Evolutionary conservation across 176 grass and related monocot species (phyloP), one percentile per base, ranked within the genome.

Genomic region (Oryza coarctata): DNA sequence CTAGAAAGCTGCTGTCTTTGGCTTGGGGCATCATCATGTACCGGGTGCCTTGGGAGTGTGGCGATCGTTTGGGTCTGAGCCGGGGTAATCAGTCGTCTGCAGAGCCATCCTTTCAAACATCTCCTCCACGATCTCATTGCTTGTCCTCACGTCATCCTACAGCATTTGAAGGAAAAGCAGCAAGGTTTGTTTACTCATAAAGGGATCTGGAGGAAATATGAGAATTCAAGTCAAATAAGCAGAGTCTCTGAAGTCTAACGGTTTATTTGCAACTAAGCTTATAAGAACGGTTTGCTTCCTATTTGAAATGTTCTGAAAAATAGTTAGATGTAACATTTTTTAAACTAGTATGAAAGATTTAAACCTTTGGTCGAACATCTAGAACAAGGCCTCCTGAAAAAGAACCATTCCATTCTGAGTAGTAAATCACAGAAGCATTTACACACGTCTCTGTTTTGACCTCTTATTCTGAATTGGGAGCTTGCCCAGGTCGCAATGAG

Each of bases 1-100:
- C 13, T 55, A 22, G 18, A n/a, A 39, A 28, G 43, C 6, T 43
- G 27, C 14, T 41, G 4, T 7, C 65, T 27, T 60, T 58, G 35
- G 69, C 14, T 49, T 49, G 14, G 14, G 15, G 45, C 45, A 17
- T 86, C 45, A 17, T 86, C 79, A 86, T 74, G 88, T 65, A 26
- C 78, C 90, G 1, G 90, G 90, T 29, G 90, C 67, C 35, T 91
- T 91, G 7, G 90, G 90, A 17, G 90, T 88, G 86, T 91, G 90
- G 32, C 82, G 90, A 75, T 88, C 90, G 27, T 91, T 91, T 0
- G 90, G 49, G 7, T 86, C 90, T 15, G 90, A 85, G 0, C 86
- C 86, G 7, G 90, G 90, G 86, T 91, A 91, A 34, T 91, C 90
- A 0, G 73, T 85, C 8, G 83, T 79, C 32, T 91, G 86, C 49